Evolutionary conservation across 768 basidiomycete species (phyloP).

Genomic region (Inosperma sp.): DNA sequence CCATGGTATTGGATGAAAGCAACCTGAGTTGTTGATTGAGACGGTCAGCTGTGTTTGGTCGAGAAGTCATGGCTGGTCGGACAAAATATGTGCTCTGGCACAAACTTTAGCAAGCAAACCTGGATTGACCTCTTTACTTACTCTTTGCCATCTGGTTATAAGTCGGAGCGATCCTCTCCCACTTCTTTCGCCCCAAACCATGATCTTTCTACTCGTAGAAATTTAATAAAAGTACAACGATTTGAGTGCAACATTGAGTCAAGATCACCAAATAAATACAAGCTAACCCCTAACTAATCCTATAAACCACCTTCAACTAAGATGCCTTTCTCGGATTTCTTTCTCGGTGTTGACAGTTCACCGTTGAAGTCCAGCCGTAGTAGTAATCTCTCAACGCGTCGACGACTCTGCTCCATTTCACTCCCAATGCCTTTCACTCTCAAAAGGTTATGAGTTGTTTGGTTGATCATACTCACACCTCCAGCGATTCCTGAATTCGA

Average conservation of each 20-base stretch:
- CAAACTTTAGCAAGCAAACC: slow-evolving; percentile 13
- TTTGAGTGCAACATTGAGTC: not conserved
- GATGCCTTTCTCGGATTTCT: slow-evolving; percentile 33
- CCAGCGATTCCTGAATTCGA: slow-evolving; percentile 67
- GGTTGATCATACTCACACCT: slow-evolving; percentile 47
- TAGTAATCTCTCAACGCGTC: slow-evolving; percentile 79
- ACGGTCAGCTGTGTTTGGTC: slow-evolving; percentile 44
- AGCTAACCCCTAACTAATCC: slow-evolving; percentile 5
- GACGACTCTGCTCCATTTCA: slow-evolving; percentile 58
- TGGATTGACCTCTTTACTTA: not conserved
- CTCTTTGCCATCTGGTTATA: slow-evolving; percentile 4
- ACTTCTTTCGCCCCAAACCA: slow-evolving; percentile 2
- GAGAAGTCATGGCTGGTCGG: slow-evolving; percentile 34
- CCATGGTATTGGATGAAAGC: slow-evolving; percentile 49
- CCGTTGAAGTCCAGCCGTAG: slow-evolving; percentile 85
- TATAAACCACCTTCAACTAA: slow-evolving; percentile 38
- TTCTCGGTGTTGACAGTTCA: slow-evolving; percentile 53
- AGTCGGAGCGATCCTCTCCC: not conserved
- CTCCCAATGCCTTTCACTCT: slow-evolving; percentile 50
- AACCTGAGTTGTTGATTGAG: slow-evolving; percentile 62
- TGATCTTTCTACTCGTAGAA: not conserved
- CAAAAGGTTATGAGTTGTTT: slow-evolving; percentile 50
- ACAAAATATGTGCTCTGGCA: slow-evolving; percentile 11
- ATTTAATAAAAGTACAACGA: not conserved
- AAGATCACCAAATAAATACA: slow-evolving; percentile 10